Conservation (phyloP, 2,329 filamentous ascomycete genomes). For the Colletotrichum somersetense region DNA sequence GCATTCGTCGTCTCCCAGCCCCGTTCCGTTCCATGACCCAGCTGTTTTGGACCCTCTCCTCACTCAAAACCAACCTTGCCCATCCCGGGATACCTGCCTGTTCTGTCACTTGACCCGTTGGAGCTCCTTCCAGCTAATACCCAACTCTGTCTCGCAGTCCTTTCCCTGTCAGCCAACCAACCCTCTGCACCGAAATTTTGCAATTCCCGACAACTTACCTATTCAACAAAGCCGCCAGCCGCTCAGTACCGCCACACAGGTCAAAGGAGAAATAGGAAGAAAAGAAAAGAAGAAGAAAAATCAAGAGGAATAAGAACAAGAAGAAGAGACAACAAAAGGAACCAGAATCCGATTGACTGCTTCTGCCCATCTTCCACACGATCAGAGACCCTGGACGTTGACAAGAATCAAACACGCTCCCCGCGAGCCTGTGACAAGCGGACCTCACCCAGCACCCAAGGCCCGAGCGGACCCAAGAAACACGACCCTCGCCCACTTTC, state of each 20-base stretch:
- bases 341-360: constrained; percentile 1
- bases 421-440: constrained; percentile 40
- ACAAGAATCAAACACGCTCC: constrained; percentile 40
- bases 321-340: neutral
- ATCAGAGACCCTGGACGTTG: constrained; percentile 30
- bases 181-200: constrained; percentile 18
- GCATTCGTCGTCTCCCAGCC: neutral
- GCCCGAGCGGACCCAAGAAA: constrained; percentile 43
- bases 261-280: neutral
- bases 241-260: neutral
- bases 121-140: constrained; percentile 38
- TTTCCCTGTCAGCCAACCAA: constrained; percentile 1
- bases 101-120: constrained; percentile 39
- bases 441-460: constrained; percentile 37
- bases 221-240: neutral
- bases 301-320: neutral
- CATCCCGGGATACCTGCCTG: constrained; percentile 34
- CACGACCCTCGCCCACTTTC: constrained; percentile 40
- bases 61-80: constrained; percentile 30
- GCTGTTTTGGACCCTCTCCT: constrained; percentile 32
- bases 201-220: constrained; percentile 5
- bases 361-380: neutral
- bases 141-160: constrained; percentile 12
- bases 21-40: constrained; percentile 18
- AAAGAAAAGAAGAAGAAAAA: too few relatives aligned